A percentile compares a stretch with the other conserved stretches of the same genome.
These are phyloP conservation scores for Venturia oleaginea DNA, from an alignment of 2,329 filamentous ascomycete species.

Conservation along the genomic window DNA sequence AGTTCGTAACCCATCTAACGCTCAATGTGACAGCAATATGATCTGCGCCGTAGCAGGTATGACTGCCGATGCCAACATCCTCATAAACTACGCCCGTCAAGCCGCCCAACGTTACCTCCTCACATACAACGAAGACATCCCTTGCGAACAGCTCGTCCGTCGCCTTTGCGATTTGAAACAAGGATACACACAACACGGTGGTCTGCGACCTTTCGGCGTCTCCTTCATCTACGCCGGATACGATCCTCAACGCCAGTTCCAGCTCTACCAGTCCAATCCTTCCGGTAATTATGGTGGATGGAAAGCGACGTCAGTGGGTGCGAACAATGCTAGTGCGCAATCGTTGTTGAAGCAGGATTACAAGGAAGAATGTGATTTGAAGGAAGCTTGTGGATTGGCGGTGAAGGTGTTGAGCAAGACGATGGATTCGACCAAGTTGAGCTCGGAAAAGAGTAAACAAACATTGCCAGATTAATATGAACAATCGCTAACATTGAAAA, in stretches of 20 bases:
- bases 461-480: slow-evolving; percentile 11
- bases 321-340: slow-evolving; percentile 96
- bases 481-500: slow-evolving; percentile 31
- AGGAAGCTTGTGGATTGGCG: slow-evolving; percentile 93
- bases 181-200: slow-evolving; percentile 97
- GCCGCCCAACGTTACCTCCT: slow-evolving; percentile 94
- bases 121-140: slow-evolving; percentile 99
- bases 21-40: slow-evolving; percentile 68
- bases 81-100: slow-evolving; percentile 99
- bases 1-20: not conserved
- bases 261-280: slow-evolving; percentile 98
- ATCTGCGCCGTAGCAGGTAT: slow-evolving; percentile 98
- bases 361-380: slow-evolving; percentile 93
- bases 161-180: slow-evolving; percentile 97
- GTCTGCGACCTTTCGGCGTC: slow-evolving; percentile 93
- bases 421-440: slow-evolving; percentile 98
- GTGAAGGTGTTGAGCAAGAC: slow-evolving; percentile 99
- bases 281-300: slow-evolving; percentile 98
- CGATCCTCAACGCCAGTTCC: slow-evolving; percentile 92
- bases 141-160: slow-evolving; percentile 96
- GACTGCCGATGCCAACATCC: slow-evolving; percentile 98
- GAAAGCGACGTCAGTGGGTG: slow-evolving; percentile 97
- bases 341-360: slow-evolving; percentile 98
- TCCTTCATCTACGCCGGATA: slow-evolving; percentile 99
- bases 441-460: slow-evolving; percentile 91